A percentile compares a stretch with the other conserved stretches of the same genome.
Conservation (phyloP, 345 rosid species). For the Aurinia saxatilis region DNA sequence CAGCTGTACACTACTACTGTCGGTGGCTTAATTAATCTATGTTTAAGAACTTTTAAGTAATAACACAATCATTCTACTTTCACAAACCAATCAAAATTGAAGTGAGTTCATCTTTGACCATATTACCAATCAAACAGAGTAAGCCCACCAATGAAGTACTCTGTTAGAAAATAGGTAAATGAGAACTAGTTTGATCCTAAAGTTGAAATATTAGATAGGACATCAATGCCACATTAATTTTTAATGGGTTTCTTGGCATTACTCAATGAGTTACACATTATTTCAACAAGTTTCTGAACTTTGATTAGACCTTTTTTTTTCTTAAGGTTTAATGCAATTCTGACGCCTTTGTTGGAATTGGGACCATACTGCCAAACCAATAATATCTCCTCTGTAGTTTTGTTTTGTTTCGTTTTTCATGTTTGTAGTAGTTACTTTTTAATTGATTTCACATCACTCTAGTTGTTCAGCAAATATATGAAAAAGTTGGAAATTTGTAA, state of each 20-base stretch:
- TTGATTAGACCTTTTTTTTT: slow-evolving; percentile 23
- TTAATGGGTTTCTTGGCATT: slow-evolving; percentile 4
- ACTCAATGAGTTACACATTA: slow-evolving; percentile 3
- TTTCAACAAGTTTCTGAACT: slow-evolving; percentile 26
- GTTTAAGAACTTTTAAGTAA: not conserved
- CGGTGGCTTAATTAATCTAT: slow-evolving; percentile 16
- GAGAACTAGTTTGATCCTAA: slow-evolving; percentile 14
- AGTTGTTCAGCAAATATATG: too few relatives aligned
- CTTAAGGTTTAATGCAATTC: slow-evolving; percentile 27
- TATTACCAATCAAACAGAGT: not conserved
- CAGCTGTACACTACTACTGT: slow-evolving; percentile 22
- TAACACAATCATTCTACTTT: not conserved
- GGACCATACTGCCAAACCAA: slow-evolving; percentile 27
- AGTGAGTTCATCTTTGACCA: not conserved
- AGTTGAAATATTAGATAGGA: slow-evolving; percentile 18
- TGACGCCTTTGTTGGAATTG: slow-evolving; percentile 25
- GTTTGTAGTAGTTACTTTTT: not conserved
- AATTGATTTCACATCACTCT: not conserved
- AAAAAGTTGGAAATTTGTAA: too few relatives aligned
- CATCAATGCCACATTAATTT: slow-evolving; percentile 2
- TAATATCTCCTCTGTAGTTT: not conserved
- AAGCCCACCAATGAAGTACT: not conserved
- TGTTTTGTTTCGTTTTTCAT: not conserved
- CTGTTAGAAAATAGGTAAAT: not conserved
- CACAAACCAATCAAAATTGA: not conserved